Conservation (phyloP, 257 asterid genomes). For the Solanum appendiculatum region DNA sequence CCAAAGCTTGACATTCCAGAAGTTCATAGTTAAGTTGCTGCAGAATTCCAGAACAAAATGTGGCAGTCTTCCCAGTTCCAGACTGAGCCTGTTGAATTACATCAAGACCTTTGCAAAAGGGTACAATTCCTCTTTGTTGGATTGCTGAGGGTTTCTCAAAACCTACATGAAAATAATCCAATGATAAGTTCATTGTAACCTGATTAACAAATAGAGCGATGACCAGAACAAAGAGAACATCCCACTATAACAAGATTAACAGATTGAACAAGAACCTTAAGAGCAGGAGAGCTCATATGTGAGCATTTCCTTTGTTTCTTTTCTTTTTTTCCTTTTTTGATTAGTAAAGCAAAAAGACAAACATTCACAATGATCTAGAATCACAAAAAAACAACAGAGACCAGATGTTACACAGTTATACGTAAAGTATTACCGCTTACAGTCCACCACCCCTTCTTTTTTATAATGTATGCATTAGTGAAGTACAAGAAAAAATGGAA, state of each 20-base stretch:
- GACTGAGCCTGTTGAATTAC: too few species aligned
- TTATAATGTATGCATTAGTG: background rate
- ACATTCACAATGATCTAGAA: background rate
- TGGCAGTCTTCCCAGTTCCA: too few species aligned
- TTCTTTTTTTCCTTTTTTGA: background rate
- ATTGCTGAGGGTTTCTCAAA: constrained; percentile 15
- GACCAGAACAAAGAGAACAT: background rate
- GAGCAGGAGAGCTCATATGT: background rate
- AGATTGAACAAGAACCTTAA: background rate
- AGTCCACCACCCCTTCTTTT: background rate
- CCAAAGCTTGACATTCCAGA: too few species aligned
- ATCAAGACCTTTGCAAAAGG: too few species aligned
- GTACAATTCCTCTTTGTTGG: background rate
- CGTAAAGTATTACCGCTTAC: background rate
- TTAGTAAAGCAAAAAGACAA: background rate
- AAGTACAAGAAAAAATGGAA: background rate
- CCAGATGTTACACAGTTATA: background rate
- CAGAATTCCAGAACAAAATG: too few species aligned
- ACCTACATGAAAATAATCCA: background rate
- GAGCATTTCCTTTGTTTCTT: background rate
- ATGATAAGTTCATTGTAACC: background rate
- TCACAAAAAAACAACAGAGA: background rate
- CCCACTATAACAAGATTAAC: background rate
- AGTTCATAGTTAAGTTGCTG: too few species aligned
- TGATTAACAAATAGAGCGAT: background rate